A percentile compares a stretch with the other conserved stretches of the same genome.
phyloP scores from a whole-genome alignment of 78 protist species.

The Salpingoeca rosetta region DNA sequence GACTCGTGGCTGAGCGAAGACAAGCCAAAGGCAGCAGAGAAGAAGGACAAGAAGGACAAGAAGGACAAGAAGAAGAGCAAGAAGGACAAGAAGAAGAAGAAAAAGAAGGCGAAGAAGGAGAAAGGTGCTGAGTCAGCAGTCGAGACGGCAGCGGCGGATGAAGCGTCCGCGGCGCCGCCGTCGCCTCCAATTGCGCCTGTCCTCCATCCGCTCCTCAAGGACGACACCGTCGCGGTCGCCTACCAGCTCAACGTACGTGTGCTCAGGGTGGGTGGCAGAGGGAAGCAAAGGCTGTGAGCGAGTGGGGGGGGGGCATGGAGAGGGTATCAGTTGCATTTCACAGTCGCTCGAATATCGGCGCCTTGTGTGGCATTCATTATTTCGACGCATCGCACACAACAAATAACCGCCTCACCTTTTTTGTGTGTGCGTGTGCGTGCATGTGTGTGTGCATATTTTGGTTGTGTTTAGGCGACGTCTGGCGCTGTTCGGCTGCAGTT shows the following conservation, averaged over 20 bases:
- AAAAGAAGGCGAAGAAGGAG: not conserved
- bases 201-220: not conserved
- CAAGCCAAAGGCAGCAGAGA: too few species aligned
- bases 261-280: not conserved
- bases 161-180: not conserved
- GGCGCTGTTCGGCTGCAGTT: not conserved
- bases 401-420: not conserved
- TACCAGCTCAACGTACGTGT: not conserved
- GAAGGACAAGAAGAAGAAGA: not conserved
- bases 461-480: not conserved
- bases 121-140: too few species aligned
- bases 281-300: not conserved
- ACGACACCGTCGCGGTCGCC: not conserved
- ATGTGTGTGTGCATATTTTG: not conserved
- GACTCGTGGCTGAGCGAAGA: too few species aligned
- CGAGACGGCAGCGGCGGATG: not conserved
- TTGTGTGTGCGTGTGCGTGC: conserved; percentile 1
- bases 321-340: not conserved
- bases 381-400: not conserved
- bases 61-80: not conserved
- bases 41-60: not conserved
- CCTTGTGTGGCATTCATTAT: not conserved
- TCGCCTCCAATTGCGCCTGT: not conserved
- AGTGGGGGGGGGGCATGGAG: not conserved
- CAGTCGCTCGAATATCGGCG: not conserved